phyloP scores from a whole-genome alignment of 306 rosid genomes.

The Vigna mungo region DNA sequence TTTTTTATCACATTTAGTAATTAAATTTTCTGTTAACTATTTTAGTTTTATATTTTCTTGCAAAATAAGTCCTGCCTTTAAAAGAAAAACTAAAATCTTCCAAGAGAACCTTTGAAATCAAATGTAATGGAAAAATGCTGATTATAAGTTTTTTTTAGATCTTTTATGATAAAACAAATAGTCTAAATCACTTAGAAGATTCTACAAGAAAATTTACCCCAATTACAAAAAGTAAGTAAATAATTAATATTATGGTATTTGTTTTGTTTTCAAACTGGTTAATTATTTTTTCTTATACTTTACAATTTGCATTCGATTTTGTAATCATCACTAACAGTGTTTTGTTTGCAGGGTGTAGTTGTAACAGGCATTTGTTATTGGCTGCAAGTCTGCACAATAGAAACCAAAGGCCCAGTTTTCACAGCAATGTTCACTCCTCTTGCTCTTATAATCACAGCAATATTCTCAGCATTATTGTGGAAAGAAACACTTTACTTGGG shows the following conservation, averaged over 20 bases:
- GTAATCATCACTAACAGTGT: neutral
- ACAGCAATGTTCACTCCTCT: slow-evolving; percentile 89
- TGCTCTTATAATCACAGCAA: slow-evolving; percentile 76
- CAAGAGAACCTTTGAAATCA: neutral
- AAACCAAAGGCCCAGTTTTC: slow-evolving; percentile 89
- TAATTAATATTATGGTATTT: no score
- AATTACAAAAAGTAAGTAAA: no score
- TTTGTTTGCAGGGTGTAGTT: slow-evolving; percentile 71
- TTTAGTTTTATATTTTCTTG: neutral
- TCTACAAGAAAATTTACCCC: no score
- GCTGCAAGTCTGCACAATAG: slow-evolving; percentile 87
- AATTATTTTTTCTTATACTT: neutral
- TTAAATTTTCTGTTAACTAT: neutral
- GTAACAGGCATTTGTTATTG: slow-evolving; percentile 85
- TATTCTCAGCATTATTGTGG: slow-evolving; percentile 78
- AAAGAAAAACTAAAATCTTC: no score
- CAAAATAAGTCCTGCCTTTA: no score
- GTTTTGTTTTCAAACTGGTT: no score
- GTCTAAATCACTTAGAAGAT: no score
- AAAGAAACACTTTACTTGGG: slow-evolving; percentile 77
- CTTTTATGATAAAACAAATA: no score
- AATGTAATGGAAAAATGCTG: neutral
- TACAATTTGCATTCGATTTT: neutral
- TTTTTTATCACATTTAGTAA: neutral
- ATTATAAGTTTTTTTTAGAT: neutral